phyloP scores from a whole-genome alignment of 2,329 filamentous ascomycete species.

The Fusarium sp. region DNA sequence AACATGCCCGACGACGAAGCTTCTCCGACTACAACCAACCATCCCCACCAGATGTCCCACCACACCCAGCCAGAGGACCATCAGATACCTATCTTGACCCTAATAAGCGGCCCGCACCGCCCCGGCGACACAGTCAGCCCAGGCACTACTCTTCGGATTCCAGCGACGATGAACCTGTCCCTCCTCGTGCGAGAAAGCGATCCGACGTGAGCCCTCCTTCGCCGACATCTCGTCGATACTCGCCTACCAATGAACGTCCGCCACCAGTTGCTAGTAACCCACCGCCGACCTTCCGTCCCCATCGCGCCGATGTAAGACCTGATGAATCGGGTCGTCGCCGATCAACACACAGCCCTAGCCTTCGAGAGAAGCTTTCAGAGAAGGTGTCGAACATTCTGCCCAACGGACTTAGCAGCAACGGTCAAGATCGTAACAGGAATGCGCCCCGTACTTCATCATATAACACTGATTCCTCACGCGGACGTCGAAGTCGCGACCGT shows the following conservation, averaged over 20 bases:
- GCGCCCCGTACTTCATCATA: conserved; percentile 51
- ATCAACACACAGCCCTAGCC: conserved; percentile 52
- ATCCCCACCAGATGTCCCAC: conserved; percentile 46
- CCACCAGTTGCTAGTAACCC: conserved; percentile 44
- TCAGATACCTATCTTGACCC: conserved; percentile 51
- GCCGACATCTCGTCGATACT: conserved; percentile 50
- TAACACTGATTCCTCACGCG: conserved; percentile 45
- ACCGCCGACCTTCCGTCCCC: conserved; percentile 46
- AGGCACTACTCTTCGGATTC: conserved; percentile 55
- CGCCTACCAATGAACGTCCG: conserved; percentile 45
- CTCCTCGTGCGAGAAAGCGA: conserved; percentile 45
- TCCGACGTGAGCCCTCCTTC: conserved; percentile 44
- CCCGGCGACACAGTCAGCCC: conserved; percentile 63
- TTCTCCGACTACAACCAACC: conserved; percentile 62
- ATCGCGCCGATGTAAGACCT: conserved; percentile 49
- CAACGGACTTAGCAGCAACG: conserved; percentile 43
- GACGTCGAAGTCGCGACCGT: conserved; percentile 56
- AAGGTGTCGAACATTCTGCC: conserved; percentile 59
- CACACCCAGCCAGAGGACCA: conserved; percentile 45
- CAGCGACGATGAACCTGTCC: conserved; percentile 55
- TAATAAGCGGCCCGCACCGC: conserved; percentile 46
- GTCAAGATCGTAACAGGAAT: conserved; percentile 52
- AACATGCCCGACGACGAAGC: conserved; percentile 59
- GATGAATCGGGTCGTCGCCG: conserved; percentile 51
- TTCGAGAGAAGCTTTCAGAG: conserved; percentile 59